phyloP scores from a whole-genome alignment of 257 asterid species.

The Striga asiatica region DNA sequence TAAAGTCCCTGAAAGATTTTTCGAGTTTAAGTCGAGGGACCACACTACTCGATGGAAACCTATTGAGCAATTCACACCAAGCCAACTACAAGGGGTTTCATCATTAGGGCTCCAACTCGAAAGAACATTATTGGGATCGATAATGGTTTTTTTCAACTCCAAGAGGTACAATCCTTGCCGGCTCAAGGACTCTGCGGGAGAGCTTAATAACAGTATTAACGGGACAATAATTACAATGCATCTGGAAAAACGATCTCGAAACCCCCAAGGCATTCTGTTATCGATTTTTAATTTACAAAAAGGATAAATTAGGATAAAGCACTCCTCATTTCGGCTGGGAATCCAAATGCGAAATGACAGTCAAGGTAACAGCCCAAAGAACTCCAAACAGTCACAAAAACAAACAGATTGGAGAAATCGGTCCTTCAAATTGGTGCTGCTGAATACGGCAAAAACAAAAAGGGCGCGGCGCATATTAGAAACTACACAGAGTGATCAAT shows the following conservation, averaged over 20 bases:
- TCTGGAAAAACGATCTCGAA: constrained; percentile 20
- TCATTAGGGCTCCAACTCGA: constrained; percentile 60
- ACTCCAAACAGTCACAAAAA: too few relatives aligned
- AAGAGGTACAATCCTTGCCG: constrained; percentile 52
- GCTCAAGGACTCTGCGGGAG: constrained; percentile 46
- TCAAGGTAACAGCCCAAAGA: too few relatives aligned
- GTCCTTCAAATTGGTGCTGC: too few relatives aligned
- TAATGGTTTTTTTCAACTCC: constrained; percentile 49
- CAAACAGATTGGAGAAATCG: too few relatives aligned
- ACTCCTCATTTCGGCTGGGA: too few relatives aligned
- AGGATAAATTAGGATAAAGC: too few relatives aligned
- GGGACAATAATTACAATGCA: constrained; percentile 21
- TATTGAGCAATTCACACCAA: constrained; percentile 60
- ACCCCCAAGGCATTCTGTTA: constrained; percentile 18
- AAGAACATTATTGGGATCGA: constrained; percentile 35
- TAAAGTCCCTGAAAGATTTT: constrained; percentile 62
- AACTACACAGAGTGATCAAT: too few relatives aligned
- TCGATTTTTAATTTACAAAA: too few relatives aligned
- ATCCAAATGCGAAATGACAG: too few relatives aligned
- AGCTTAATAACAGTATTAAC: constrained; percentile 4
- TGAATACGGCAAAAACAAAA: too few relatives aligned
- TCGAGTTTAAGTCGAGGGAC: constrained; percentile 45
- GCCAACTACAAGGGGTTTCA: constrained; percentile 69
- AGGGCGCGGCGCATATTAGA: too few relatives aligned
- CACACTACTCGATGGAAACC: constrained; percentile 35